These are phyloP conservation scores for Gynandropsis gynandra DNA, from an alignment of 345 rosid species.

Conservation along the genomic window DNA sequence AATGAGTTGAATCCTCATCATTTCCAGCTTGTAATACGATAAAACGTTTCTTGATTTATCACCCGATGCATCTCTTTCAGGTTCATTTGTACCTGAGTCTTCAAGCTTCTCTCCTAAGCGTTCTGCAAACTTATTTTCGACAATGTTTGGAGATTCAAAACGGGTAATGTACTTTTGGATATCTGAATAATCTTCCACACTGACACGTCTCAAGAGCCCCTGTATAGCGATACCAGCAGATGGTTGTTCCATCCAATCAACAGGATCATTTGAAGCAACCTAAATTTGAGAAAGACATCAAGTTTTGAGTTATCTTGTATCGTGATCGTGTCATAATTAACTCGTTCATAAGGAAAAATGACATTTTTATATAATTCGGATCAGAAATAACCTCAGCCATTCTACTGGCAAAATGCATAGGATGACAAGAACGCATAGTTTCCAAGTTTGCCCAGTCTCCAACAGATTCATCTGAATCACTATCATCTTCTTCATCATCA, in stretches of 20 bases:
- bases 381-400: conserved; percentile 49
- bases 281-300: conserved; percentile 24
- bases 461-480: conserved; percentile 48
- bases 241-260: conserved; percentile 88
- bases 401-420: conserved; percentile 83
- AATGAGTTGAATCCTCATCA: conserved; percentile 65
- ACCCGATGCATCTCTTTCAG: conserved; percentile 33
- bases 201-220: conserved; percentile 70
- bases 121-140: conserved; percentile 29
- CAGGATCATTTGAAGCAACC: conserved; percentile 76
- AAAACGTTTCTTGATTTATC: conserved; percentile 37
- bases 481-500: conserved; percentile 48
- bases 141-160: conserved; percentile 23
- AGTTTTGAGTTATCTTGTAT: conserved; percentile 5
- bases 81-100: conserved; percentile 31
- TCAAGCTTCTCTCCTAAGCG: conserved; percentile 31
- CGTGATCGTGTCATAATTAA: not conserved
- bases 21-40: conserved; percentile 79
- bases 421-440: conserved; percentile 88
- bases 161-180: conserved; percentile 53
- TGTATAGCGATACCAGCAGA: conserved; percentile 81
- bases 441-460: conserved; percentile 93
- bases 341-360: not conserved
- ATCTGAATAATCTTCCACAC: conserved; percentile 64
- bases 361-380: not conserved